Conservation (phyloP, 768 basidiomycete genomes). For the Sporobolomyces roseus region DNA sequence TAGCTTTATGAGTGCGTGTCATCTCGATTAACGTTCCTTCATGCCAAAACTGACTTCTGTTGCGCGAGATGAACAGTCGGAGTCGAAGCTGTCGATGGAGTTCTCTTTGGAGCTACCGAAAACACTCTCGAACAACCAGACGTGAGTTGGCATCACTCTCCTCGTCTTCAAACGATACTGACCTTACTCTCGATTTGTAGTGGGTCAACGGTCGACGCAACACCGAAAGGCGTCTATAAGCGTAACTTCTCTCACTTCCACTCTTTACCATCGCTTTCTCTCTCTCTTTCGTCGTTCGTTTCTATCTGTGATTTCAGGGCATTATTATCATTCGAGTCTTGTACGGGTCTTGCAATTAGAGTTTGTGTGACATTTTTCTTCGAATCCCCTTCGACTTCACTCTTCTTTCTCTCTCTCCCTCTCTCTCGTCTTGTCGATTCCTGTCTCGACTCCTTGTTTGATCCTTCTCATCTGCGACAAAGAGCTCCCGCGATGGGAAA, state of each 20-base stretch:
- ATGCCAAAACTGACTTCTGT: too few species aligned
- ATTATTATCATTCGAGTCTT: too few species aligned
- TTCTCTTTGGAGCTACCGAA: constrained; percentile 38
- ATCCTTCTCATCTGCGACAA: too few species aligned
- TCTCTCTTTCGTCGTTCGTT: not conserved
- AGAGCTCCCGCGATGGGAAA: too few species aligned
- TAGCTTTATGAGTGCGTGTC: constrained; percentile 5
- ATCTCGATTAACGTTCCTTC: too few species aligned
- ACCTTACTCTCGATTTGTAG: not conserved
- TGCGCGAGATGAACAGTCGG: too few species aligned
- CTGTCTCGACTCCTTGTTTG: not conserved
- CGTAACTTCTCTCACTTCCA: not conserved
- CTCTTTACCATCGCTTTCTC: not conserved
- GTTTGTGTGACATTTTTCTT: too few species aligned
- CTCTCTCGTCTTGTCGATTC: not conserved
- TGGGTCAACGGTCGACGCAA: constrained; percentile 47
- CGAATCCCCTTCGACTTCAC: too few species aligned
- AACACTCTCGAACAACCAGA: constrained; percentile 40
- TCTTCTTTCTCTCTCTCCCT: not conserved
- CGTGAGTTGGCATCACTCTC: not conserved
- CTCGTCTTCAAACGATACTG: not conserved
- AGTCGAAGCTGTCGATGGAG: constrained; percentile 49
- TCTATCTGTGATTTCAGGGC: too few species aligned
- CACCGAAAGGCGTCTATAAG: constrained; percentile 42
- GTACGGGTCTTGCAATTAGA: too few species aligned